Conservation (phyloP, 305 asterid genomes). For the Andrographis paniculata region DNA sequence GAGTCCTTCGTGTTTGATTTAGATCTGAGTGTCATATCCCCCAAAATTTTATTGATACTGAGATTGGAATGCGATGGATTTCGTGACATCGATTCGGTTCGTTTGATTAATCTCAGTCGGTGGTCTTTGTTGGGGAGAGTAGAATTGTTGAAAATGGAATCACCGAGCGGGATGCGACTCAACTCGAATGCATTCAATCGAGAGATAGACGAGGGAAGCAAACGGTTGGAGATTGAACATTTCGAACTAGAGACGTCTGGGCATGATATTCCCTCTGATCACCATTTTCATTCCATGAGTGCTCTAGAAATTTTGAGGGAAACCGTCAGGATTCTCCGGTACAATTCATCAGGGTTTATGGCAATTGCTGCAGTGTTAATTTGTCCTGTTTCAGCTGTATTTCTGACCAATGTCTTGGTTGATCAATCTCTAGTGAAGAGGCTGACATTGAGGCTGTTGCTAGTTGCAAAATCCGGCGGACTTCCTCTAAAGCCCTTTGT, state of each 20-base stretch:
- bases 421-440: conserved; percentile 52
- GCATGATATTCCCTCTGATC: conserved; percentile 30
- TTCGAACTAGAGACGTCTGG: conserved; percentile 36
- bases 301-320: conserved; percentile 80
- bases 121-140: conserved; percentile 2
- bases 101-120: conserved; percentile 5
- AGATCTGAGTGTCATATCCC: neutral
- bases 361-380: conserved; percentile 56
- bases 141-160: conserved; percentile 38
- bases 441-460: conserved; percentile 42
- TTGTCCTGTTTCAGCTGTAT: conserved; percentile 71
- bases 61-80: conserved; percentile 23
- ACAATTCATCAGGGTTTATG: conserved; percentile 55
- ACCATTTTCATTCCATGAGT: conserved; percentile 48
- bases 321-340: conserved; percentile 74
- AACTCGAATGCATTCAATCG: conserved; percentile 24
- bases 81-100: conserved; percentile 10
- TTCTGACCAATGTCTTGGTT: conserved; percentile 66
- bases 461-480: conserved; percentile 70
- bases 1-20: neutral
- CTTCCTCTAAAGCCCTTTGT: conserved; percentile 68
- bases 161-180: conserved; percentile 33
- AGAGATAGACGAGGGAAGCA: conserved; percentile 29
- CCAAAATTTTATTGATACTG: neutral
- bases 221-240: conserved; percentile 23